These are phyloP conservation scores for Quercus lobata DNA, from an alignment of 331 rosid genomes.

Conservation along the genomic window DNA sequence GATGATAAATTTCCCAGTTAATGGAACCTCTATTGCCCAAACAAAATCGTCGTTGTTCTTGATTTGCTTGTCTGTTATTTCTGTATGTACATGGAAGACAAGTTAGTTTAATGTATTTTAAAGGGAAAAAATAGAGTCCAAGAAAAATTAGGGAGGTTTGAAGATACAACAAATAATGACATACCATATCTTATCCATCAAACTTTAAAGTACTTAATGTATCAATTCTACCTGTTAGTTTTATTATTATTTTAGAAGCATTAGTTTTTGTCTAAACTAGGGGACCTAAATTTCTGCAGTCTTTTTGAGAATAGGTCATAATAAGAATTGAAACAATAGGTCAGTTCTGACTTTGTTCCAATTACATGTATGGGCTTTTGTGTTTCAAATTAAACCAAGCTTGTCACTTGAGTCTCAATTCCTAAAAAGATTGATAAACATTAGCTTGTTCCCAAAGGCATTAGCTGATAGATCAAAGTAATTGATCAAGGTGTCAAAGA, in stretches of 20 bases:
- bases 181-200: not conserved
- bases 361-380: not conserved
- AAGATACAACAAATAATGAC: not conserved
- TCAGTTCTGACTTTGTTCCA: not conserved
- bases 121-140: not conserved
- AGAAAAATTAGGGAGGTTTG: not conserved
- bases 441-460: not conserved
- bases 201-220: not conserved
- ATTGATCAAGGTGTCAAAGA: not conserved
- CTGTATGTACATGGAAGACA: conserved; percentile 29
- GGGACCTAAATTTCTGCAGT: not conserved
- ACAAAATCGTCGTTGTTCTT: conserved; percentile 79
- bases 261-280: not conserved
- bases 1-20: conserved; percentile 80
- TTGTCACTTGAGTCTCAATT: not conserved
- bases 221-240: not conserved
- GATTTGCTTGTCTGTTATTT: conserved; percentile 65
- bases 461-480: not conserved
- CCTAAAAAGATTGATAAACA: not conserved
- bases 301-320: not conserved
- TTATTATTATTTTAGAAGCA: not conserved
- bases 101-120: not conserved
- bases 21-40: conserved; percentile 87
- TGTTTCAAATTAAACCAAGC: not conserved
- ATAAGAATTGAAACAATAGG: not conserved